phyloP scores from a whole-genome alignment of 2,329 filamentous ascomycete genomes.

The Acarospora socialis region DNA sequence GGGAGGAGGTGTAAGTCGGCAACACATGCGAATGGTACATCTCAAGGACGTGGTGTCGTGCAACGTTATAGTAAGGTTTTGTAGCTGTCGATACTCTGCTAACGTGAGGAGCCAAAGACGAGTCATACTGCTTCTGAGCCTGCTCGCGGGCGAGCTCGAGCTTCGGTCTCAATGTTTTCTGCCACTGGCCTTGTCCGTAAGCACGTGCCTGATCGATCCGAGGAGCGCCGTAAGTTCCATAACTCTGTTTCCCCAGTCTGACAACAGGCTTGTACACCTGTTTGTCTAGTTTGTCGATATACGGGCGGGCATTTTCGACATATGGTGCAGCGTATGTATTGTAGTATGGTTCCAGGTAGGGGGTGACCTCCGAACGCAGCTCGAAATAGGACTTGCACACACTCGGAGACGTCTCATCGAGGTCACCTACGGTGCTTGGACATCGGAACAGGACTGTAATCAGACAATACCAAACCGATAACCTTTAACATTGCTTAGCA shows the following conservation, averaged over 20 bases:
- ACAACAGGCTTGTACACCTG: slow-evolving; percentile 55
- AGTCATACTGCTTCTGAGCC: slow-evolving; percentile 52
- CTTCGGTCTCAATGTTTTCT: slow-evolving; percentile 61
- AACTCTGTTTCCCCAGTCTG: slow-evolving; percentile 45
- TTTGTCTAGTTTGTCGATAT: slow-evolving; percentile 44
- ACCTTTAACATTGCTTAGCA: slow-evolving; percentile 32
- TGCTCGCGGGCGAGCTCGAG: slow-evolving; percentile 49
- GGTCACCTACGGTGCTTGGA: slow-evolving; percentile 52
- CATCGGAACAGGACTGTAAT: slow-evolving; percentile 71
- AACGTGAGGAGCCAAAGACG: slow-evolving; percentile 60
- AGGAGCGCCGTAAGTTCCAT: slow-evolving; percentile 60
- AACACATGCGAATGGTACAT: slow-evolving; percentile 59
- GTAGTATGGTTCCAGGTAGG: slow-evolving; percentile 76
- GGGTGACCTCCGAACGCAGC: slow-evolving; percentile 52
- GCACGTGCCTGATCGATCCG: slow-evolving; percentile 51
- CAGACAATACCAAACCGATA: slow-evolving; percentile 76
- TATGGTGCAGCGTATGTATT: slow-evolving; percentile 71
- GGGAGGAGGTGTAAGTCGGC: slow-evolving; percentile 59
- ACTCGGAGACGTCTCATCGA: slow-evolving; percentile 55
- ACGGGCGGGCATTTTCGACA: slow-evolving; percentile 61
- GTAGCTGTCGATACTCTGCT: slow-evolving; percentile 42
- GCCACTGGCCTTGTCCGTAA: slow-evolving; percentile 61
- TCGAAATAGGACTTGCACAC: slow-evolving; percentile 70
- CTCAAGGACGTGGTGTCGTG: slow-evolving; percentile 47
- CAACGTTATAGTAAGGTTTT: slow-evolving; percentile 58